Base-by-base conservation (phyloP, 129 eudicot genomes). In the Centaurea solstitialis region DNA sequence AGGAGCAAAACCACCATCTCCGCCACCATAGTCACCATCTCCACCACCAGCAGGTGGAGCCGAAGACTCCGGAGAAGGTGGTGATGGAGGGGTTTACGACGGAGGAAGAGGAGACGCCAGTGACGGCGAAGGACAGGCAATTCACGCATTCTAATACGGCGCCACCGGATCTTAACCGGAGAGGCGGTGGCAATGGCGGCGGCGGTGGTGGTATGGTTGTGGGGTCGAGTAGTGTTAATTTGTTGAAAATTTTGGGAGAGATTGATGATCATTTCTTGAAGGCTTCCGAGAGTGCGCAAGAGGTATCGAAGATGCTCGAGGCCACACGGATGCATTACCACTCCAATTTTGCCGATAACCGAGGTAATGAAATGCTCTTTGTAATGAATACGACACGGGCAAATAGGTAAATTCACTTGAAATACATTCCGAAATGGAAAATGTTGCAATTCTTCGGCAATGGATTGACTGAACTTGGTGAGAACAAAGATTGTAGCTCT, bases 291-390 rank as follows among this genome's bases (percentile, higher is more conserved):
- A 84, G 91, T 83, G 93, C 97, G 28, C 97, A 95, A 80, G 97
- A 90, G 87, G 99, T 95, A 5, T 92, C 99, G 0, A 95, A 86
- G 91, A 89, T 92, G 97, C 94, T 95, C 38, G 99, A 92, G 88
- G 97, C 99, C 22, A 93, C 96, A 59, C 83, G 94, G 84, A 72
- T 92, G 90, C 99, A 95, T 82, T 95, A 95, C 82, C 99, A 95
- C 79, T 92, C 97, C 11, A 95, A 95, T 87, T 95, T 90, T 70
- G 99, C 97, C 0, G 99, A 92, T 86, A 95, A 89, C 85, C 89
- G 94, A 89, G 99, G 99, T 95, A 75, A 87, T 0, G n/a, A 50
- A 7, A 70, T 7, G 0, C 4, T 15, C 4, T 17, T 57, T 57
- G 65, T 57, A 57, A 57, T n/a, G 65, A 57, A 57, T 57, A 5